Evolutionary conservation across 352 stramenopile genomes (phyloP).

Genomic region (Pythium phragmiticola): DNA sequence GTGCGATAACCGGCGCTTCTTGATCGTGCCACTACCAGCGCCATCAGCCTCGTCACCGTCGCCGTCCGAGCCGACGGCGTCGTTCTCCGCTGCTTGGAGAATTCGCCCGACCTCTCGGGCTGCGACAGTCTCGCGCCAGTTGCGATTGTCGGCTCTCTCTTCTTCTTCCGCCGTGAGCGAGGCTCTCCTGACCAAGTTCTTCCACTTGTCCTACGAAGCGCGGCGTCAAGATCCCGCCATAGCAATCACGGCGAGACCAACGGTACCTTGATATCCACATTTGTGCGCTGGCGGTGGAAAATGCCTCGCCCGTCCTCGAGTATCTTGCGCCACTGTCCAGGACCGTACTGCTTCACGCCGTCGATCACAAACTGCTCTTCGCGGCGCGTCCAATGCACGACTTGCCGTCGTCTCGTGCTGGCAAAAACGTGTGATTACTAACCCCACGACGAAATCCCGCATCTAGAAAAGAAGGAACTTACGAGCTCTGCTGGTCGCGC

Average conservation of each 20-base stretch:
- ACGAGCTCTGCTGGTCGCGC: neutral
- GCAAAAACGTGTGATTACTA: neutral
- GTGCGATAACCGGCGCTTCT: constrained; percentile 7
- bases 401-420: neutral
- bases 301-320: constrained; percentile 34
- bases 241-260: neutral
- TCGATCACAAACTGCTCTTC: constrained; percentile 43
- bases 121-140: constrained; percentile 9
- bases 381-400: constrained; percentile 36
- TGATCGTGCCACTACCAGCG: neutral
- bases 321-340: constrained; percentile 52
- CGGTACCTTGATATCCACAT: constrained; percentile 63
- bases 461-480: neutral
- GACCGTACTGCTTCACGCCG: constrained; percentile 41
- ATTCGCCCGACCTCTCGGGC: neutral
- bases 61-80: neutral
- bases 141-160: neutral
- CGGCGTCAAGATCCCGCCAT: neutral
- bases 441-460: neutral
- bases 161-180: constrained; percentile 5
- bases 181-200: constrained; percentile 17
- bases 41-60: neutral
- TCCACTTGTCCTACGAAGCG: constrained; percentile 26
- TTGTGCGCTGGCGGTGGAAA: constrained; percentile 50
- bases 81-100: neutral